These are phyloP conservation scores for Hypoxylon sp. DNA, from an alignment of 2,329 filamentous ascomycete species.

Conservation along the genomic window DNA sequence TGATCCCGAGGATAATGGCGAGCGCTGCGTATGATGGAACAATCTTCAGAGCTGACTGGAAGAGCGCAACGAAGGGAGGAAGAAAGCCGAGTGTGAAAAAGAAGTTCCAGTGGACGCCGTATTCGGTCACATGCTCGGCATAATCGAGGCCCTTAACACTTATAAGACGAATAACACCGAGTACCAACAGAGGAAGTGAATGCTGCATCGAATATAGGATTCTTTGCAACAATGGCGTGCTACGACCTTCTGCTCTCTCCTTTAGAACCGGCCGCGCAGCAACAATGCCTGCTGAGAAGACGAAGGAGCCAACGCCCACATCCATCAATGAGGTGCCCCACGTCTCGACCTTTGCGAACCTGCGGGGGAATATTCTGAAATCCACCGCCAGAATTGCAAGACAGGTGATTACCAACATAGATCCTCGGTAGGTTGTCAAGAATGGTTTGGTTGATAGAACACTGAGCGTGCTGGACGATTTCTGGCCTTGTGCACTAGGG, in stretches of 20 bases:
- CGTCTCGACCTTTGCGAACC: conserved; percentile 98
- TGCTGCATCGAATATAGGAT: conserved; percentile 80
- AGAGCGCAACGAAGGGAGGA: conserved; percentile 88
- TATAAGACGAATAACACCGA: conserved; percentile 85
- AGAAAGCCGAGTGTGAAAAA: conserved; percentile 95
- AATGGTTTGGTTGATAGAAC: conserved; percentile 88
- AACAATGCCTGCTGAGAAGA: conserved; percentile 94
- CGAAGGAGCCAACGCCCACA: conserved; percentile 95
- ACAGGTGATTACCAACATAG: conserved; percentile 92
- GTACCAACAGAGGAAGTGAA: conserved; percentile 83
- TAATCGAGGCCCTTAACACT: conserved; percentile 97
- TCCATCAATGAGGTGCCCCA: conserved; percentile 99
- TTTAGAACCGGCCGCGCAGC: conserved; percentile 86
- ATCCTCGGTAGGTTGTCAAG: conserved; percentile 89
- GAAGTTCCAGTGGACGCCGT: conserved; percentile 99
- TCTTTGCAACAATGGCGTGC: conserved; percentile 68
- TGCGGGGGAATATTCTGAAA: conserved; percentile 90
- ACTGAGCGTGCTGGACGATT: conserved; percentile 56
- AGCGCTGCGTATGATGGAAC: conserved; percentile 84
- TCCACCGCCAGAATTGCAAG: conserved; percentile 96
- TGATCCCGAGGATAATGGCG: conserved; percentile 75
- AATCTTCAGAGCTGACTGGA: conserved; percentile 78
- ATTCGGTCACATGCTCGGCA: conserved; percentile 96
- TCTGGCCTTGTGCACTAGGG: conserved; percentile 59
- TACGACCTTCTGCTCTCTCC: conserved; percentile 69